Evolutionary conservation across 192 early-diverging fungal genomes (phyloP), one percentile per base, ranked within the genome.

Genomic region (Backusella tarrabulga): DNA sequence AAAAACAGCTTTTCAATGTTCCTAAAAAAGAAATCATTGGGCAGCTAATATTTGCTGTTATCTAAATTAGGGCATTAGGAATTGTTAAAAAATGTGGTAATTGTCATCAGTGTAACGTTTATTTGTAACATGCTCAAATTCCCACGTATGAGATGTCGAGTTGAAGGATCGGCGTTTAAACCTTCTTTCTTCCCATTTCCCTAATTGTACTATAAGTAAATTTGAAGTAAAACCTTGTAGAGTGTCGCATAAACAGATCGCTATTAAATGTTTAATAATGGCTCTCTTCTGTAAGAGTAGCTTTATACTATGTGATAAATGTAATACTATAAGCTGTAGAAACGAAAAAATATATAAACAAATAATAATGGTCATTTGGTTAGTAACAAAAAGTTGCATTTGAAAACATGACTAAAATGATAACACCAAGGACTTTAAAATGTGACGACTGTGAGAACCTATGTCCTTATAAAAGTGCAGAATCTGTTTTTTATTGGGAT

Each of bases 101-200:
- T 70, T 70, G 68, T 70, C 32, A 70, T 70, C 68, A 12, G 68
- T 70, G 68, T 70, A 36, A 70, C 72, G 23, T 21, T 9, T 36
- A 73, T 73, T 73, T 73, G 72, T 73, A 73, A 73, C 72, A 73
- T 73, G 44, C 41, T 73, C 44, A 32, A 41, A 42, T 73, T 73
- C 72, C 46, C 72, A 73, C 72, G 72, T 73, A 44, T 63, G 23
- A 63, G 56, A 23, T 63, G 56, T 63, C 56, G 56, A 63, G 56
- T 29, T 63, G 56, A 14, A 2, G 26, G 29, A 63, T 63, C 56
- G 23, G 23, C 56, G 23, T 63, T 29, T 63, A 63, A 63, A 63
- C 26, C 0, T 63, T 26, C 23, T 26, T 29, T 29, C 23, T 26
- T 63, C 56, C 23, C 26, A 63, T 63, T 63, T 41, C 23, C 23